A percentile compares a stretch with the other conserved stretches of the same genome.
Conservation (phyloP, 176 grass and related monocot genomes). For the Hordeum vulgare region MorexV3_pseudomolecules_assembly NC_058523.1:218422707-218423206, state of each 20-base stretch:
- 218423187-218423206: too few relatives aligned
- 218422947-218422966: conserved; percentile 1
- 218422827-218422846: conserved; percentile 77
- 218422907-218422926: background rate
- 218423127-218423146: too few relatives aligned
- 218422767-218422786: conserved; percentile 16
- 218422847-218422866: conserved; percentile 44
- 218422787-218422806: conserved; percentile 54
- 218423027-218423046: too few relatives aligned
- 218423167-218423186: too few relatives aligned
- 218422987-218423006: too few relatives aligned
- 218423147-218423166: too few relatives aligned
- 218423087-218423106: too few relatives aligned
- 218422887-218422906: background rate
- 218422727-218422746: background rate
- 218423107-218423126: too few relatives aligned
- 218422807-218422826: conserved; percentile 60
- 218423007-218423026: too few relatives aligned
- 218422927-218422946: conserved; percentile 1
- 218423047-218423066: too few relatives aligned
- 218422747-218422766: conserved; percentile 1
- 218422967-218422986: conserved; percentile 1
- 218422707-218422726: background rate
- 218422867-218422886: conserved; percentile 10
- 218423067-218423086: too few relatives aligned